Percentiles rank a stretch among this genome's conserved stretches.
Conservation (phyloP, 1,139 yeast species). For the Candida sojae region DNA sequence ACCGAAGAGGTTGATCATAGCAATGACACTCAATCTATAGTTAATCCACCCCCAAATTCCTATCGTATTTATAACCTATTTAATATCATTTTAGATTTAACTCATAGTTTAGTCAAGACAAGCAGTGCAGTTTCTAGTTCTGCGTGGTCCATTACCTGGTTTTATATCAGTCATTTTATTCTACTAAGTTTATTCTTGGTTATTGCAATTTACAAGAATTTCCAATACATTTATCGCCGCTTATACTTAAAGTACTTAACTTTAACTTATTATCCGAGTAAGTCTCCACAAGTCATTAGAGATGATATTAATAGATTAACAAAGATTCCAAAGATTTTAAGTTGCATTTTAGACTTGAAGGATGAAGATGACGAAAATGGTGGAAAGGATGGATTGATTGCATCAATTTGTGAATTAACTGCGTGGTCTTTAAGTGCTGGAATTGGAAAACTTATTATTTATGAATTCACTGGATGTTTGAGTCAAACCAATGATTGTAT, state of each 20-base stretch:
- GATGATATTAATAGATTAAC: slow-evolving; percentile 72
- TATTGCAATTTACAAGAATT: slow-evolving; percentile 56
- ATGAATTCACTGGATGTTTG: slow-evolving; percentile 76
- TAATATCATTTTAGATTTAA: slow-evolving; percentile 10
- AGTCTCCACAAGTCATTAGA: slow-evolving; percentile 83
- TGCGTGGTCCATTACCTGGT: slow-evolving; percentile 9
- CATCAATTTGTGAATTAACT: slow-evolving; percentile 72
- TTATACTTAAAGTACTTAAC: slow-evolving; percentile 58
- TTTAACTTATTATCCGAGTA: slow-evolving; percentile 75
- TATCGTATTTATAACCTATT: slow-evolving; percentile 11
- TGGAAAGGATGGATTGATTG: slow-evolving; percentile 79
- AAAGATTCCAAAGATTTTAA: slow-evolving; percentile 77
- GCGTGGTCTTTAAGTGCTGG: slow-evolving; percentile 93
- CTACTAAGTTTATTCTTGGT: slow-evolving; percentile 55
- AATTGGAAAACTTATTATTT: slow-evolving; percentile 67
- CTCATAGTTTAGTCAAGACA: slow-evolving; percentile 10
- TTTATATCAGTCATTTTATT: slow-evolving; percentile 29
- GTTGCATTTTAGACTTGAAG: slow-evolving; percentile 70
- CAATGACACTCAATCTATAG: background rate
- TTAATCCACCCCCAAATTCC: slow-evolving; percentile 14
- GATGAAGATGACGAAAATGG: slow-evolving; percentile 85
- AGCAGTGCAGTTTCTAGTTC: slow-evolving; percentile 5
- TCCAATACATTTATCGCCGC: slow-evolving; percentile 55
- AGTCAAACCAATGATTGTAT: slow-evolving; percentile 41
- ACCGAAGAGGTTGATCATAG: slow-evolving; percentile 8